These are phyloP conservation scores for Puccinia triticina DNA, from an alignment of 1,284 basidiomycete species.

Conservation along the genomic window DNA sequence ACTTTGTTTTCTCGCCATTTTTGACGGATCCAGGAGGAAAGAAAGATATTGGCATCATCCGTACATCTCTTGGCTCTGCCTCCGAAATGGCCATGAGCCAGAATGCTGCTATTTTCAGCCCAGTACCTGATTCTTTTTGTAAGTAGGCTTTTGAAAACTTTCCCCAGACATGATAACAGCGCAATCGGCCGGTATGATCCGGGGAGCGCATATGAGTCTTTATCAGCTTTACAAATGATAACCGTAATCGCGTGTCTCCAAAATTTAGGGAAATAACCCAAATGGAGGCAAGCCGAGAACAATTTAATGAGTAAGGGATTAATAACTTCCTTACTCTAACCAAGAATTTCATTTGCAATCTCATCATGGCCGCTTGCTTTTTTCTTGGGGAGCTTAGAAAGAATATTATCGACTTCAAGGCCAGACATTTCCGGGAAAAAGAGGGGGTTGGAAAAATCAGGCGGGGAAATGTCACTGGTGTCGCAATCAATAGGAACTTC, in stretches of 20 bases:
- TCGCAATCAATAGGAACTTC: neutral
- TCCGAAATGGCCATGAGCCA: neutral
- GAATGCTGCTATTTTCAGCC: neutral
- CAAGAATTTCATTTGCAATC: no score
- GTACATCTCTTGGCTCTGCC: neutral
- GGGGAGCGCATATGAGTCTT: no score
- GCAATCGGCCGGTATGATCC: conserved; percentile 26
- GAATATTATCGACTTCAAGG: no score
- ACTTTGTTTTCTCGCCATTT: conserved; percentile 6
- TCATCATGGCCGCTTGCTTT: no score
- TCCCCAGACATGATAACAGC: neutral
- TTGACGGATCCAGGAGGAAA: conserved; percentile 9
- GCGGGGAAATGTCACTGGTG: no score
- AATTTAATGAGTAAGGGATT: no score
- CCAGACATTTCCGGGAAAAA: no score
- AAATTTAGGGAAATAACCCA: no score
- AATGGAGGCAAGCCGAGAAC: no score
- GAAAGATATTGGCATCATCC: conserved; percentile 24
- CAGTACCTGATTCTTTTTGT: conserved; percentile 5
- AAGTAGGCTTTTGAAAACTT: neutral
- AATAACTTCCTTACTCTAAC: no score
- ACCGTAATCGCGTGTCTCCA: neutral
- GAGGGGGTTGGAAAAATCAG: no score
- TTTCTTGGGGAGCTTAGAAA: no score
- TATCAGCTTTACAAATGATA: neutral